Evolutionary conservation across 1,284 basidiomycete species (phyloP).

Genomic region (Jaminaea rosea): DNA sequence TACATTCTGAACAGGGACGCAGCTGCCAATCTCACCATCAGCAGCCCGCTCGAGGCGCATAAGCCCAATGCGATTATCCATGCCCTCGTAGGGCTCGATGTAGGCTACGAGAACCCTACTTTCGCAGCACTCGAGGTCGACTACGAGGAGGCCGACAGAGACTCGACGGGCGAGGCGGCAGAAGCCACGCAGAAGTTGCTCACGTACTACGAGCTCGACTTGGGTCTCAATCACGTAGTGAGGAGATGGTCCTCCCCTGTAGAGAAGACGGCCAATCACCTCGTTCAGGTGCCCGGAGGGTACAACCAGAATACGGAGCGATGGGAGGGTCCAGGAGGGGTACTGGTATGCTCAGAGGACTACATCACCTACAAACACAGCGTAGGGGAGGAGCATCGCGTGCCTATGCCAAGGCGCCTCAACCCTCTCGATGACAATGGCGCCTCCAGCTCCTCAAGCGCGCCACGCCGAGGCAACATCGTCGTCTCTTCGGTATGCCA

Average conservation of each 20-base stretch:
- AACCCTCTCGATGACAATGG: constrained; percentile 37
- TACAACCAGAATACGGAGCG: constrained; percentile 41
- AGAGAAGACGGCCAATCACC: constrained; percentile 29
- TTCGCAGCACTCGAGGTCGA: constrained; percentile 45
- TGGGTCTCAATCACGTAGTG: constrained; percentile 46
- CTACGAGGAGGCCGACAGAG: constrained; percentile 42
- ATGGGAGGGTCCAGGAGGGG: constrained; percentile 46
- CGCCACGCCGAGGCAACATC: constrained; percentile 26
- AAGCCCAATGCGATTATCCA: constrained; percentile 37
- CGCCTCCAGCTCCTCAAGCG: constrained; percentile 12
- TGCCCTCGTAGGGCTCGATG: constrained; percentile 42
- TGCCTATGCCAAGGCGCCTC: constrained; percentile 41
- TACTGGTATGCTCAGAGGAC: constrained; percentile 45
- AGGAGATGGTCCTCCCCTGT: constrained; percentile 43
- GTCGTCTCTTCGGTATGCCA: constrained; percentile 43
- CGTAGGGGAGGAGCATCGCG: constrained; percentile 36
- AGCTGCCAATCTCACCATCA: constrained; percentile 45
- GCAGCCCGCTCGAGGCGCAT: constrained; percentile 44
- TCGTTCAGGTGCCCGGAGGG: constrained; percentile 44
- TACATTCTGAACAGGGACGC: constrained; percentile 45
- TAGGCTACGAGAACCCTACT: constrained; percentile 44
- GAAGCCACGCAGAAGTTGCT: constrained; percentile 31
- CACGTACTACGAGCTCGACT: constrained; percentile 46
- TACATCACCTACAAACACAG: constrained; percentile 45
- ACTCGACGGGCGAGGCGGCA: constrained; percentile 37